Conservation (phyloP, 1,284 basidiomycete species). For the Sphaerobolus stellatus region DNA sequence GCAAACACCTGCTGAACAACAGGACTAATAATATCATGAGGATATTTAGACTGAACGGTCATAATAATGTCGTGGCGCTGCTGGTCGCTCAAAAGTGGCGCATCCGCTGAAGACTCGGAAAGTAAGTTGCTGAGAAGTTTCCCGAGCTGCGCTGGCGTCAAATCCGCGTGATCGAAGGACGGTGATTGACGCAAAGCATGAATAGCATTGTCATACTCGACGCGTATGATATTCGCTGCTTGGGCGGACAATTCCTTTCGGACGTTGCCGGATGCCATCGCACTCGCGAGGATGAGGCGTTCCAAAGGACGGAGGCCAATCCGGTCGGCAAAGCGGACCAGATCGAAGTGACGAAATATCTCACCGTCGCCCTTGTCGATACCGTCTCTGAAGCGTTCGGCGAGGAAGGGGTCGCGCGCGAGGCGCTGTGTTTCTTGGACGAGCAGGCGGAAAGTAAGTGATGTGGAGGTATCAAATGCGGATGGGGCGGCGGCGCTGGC, state of each 20-base stretch:
- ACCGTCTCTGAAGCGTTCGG: slow-evolving; percentile 83
- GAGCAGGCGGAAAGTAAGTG: slow-evolving; percentile 76
- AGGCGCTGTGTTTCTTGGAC: slow-evolving; percentile 86
- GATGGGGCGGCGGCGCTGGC: slow-evolving; percentile 54
- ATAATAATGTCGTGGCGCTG: slow-evolving; percentile 72
- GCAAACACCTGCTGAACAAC: slow-evolving; percentile 50
- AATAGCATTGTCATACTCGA: slow-evolving; percentile 75
- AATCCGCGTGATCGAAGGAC: slow-evolving; percentile 76
- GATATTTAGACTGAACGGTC: slow-evolving; percentile 75
- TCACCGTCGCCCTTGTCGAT: slow-evolving; percentile 83
- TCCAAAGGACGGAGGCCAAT: slow-evolving; percentile 78
- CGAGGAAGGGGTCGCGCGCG: slow-evolving; percentile 81
- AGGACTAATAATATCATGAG: slow-evolving; percentile 51
- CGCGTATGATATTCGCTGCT: slow-evolving; percentile 63
- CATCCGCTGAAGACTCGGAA: slow-evolving; percentile 58
- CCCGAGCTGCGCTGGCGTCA: slow-evolving; percentile 69
- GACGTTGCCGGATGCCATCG: slow-evolving; percentile 62
- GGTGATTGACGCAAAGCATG: slow-evolving; percentile 71
- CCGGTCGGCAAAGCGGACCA: slow-evolving; percentile 74
- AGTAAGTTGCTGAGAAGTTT: slow-evolving; percentile 81
- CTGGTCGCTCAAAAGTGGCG: slow-evolving; percentile 63
- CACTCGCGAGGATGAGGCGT: slow-evolving; percentile 70
- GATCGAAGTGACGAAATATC: slow-evolving; percentile 75
- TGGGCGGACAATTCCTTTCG: slow-evolving; percentile 71
- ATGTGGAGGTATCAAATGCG: slow-evolving; percentile 65